These are phyloP conservation scores for Coemansia sp. DNA, from an alignment of 192 early-diverging fungal species.

Conservation along the genomic window DNA sequence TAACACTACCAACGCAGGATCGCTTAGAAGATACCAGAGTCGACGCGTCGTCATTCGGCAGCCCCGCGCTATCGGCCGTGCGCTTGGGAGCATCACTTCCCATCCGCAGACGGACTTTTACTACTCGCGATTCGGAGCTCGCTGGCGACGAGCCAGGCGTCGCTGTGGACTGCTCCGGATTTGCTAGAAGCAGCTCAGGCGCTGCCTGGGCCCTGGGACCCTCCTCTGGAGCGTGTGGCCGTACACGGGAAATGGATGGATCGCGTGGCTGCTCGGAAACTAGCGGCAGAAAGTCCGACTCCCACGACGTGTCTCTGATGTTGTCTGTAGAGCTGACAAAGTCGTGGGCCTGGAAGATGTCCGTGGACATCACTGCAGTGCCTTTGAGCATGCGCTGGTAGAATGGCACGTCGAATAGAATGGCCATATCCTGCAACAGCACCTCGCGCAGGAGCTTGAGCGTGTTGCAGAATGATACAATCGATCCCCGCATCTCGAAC, in stretches of 20 bases:
- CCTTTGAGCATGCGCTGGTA: slow-evolving; percentile 33
- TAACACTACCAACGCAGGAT: too few relatives aligned
- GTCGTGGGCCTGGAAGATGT: slow-evolving; percentile 12
- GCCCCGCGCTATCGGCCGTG: too few relatives aligned
- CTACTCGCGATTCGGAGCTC: too few relatives aligned
- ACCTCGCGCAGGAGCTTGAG: slow-evolving; percentile 25
- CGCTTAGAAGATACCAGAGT: too few relatives aligned
- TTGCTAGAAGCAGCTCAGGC: too few relatives aligned
- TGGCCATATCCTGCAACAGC: slow-evolving; percentile 29
- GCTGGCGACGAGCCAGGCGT: too few relatives aligned
- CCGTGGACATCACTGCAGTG: slow-evolving; percentile 10
- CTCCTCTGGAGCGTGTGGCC: too few relatives aligned
- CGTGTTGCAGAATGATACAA: slow-evolving; percentile 25
- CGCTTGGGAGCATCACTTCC: too few relatives aligned
- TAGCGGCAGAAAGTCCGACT: slow-evolving; percentile 14
- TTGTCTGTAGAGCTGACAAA: slow-evolving; percentile 4
- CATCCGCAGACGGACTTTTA: too few relatives aligned
- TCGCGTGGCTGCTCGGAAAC: slow-evolving; percentile 2
- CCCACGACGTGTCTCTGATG: slow-evolving; percentile 6
- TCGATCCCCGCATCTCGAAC: slow-evolving; percentile 2
- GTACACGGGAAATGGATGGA: not conserved
- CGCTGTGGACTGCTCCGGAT: too few relatives aligned
- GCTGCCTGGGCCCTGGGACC: too few relatives aligned
- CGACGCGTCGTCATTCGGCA: too few relatives aligned
- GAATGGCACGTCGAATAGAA: slow-evolving; percentile 27